phyloP scores from a whole-genome alignment of 2,329 filamentous ascomycete species.

The Colletotrichum scovillei region DNA sequence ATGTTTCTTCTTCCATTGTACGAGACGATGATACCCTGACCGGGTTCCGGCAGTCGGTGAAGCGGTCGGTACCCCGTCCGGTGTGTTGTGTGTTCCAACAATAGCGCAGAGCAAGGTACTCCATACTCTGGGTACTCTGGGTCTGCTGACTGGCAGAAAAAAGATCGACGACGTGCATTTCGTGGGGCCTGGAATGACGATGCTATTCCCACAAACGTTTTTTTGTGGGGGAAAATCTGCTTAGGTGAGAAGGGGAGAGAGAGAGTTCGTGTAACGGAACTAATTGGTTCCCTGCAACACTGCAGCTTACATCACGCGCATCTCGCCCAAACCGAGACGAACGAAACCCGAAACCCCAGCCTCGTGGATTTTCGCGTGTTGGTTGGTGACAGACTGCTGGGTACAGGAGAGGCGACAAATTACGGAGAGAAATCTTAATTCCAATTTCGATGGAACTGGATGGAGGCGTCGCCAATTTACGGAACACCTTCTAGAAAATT shows the following conservation, averaged over 20 bases:
- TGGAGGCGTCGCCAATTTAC: not conserved
- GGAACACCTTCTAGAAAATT: not conserved
- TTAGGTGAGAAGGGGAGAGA: not conserved
- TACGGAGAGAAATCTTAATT: not conserved
- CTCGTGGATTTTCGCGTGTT: not conserved
- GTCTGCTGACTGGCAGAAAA: slow-evolving; percentile 4
- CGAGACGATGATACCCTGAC: slow-evolving; percentile 23
- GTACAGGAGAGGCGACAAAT: not conserved
- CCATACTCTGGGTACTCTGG: not conserved
- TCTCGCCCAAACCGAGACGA: not conserved
- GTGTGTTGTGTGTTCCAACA: slow-evolving; percentile 7
- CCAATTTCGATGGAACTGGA: slow-evolving; percentile 20
- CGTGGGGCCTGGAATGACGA: slow-evolving; percentile 22
- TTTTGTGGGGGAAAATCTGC: not conserved
- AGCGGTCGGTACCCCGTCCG: not conserved
- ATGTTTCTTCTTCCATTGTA: not conserved
- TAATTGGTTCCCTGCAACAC: not conserved
- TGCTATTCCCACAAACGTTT: slow-evolving; percentile 12
- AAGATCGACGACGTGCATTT: not conserved
- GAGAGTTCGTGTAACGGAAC: not conserved
- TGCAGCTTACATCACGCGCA: not conserved
- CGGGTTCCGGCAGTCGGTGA: slow-evolving; percentile 19
- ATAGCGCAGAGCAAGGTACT: not conserved
- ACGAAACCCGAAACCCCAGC: not conserved
- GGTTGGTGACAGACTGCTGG: slow-evolving; percentile 2